Evolutionary conservation across 305 asterid species (phyloP), one percentile per base, ranked within the genome.

Genomic region (Fraxinus platypoda): DNA sequence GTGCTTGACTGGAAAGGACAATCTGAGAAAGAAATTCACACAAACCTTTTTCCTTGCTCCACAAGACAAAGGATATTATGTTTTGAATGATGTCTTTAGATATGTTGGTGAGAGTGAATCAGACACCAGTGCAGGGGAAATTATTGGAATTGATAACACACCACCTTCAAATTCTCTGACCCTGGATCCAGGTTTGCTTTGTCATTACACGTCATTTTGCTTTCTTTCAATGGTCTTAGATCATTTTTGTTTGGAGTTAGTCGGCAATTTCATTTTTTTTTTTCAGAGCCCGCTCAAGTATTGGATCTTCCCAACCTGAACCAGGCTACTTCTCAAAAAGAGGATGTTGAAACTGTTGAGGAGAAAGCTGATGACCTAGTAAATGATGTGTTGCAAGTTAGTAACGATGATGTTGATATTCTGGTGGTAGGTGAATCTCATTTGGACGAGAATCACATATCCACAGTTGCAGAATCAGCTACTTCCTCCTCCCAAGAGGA

Each of bases 31-130:
- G 89, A 90, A 90, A 84, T 94, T 94, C 77, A 46, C 94, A 3
- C 98, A 94, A 81, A 91, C 94, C 23, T 94, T 94, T 84, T 94
- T 93, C 81, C 97, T 94, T 19, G 98, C 98, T 80, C 98, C 98
- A 62, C 97, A 93, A 83, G 97, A 92, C 82, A 92, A 88, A 41
- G 98, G 98, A 28, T 94, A 88, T 86, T 94, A 89, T 82, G 97
- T 93, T 52, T 81, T 91, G 75, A 94, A 94, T 81, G 98, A 91
- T 85, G 90, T 90, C 77, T 92, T 94, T 74, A 88, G 98, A 81
- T 92, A 87, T 70, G 85, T 90, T 35, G 90, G 85, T 57, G 94
- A 90, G 77, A 87, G 74, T 83, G 94, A 88, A 85, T 79, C 88
- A 33, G 90, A 88, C 37, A 74, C 28, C 30, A 37, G 35, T 35